These are phyloP conservation scores for Dactylonectria macrodidyma DNA, from an alignment of 2,329 filamentous ascomycete species.

Conservation along the genomic window DNA sequence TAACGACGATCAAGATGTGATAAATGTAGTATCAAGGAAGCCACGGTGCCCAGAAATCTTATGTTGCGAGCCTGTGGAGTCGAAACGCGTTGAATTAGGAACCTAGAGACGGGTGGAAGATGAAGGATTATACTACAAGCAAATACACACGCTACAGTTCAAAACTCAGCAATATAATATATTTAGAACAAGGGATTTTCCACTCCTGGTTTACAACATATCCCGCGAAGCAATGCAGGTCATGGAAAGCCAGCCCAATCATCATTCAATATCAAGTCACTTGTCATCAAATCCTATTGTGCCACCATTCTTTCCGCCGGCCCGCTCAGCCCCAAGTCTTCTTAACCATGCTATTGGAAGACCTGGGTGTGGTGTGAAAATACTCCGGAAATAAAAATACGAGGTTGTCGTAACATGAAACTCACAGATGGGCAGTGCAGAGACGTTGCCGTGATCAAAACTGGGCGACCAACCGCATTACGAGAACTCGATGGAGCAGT, in stretches of 20 bases:
- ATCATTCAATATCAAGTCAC: background rate
- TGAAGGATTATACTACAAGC: background rate
- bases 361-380: background rate
- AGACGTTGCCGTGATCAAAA: background rate
- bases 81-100: background rate
- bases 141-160: too few relatives aligned
- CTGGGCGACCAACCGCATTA: background rate
- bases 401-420: background rate
- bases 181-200: background rate
- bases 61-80: conserved; percentile 25
- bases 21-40: background rate
- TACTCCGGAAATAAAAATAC: background rate
- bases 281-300: background rate
- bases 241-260: background rate
- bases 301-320: background rate
- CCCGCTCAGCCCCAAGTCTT: background rate
- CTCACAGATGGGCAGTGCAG: background rate
- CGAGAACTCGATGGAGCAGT: background rate
- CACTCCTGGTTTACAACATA: background rate
- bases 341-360: background rate
- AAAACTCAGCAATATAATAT: background rate
- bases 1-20: conserved; percentile 25
- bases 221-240: background rate
- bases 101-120: background rate
- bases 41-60: conserved; percentile 3